Conservation (phyloP, 768 basidiomycete species). For the Lactarius tabidus region DNA sequence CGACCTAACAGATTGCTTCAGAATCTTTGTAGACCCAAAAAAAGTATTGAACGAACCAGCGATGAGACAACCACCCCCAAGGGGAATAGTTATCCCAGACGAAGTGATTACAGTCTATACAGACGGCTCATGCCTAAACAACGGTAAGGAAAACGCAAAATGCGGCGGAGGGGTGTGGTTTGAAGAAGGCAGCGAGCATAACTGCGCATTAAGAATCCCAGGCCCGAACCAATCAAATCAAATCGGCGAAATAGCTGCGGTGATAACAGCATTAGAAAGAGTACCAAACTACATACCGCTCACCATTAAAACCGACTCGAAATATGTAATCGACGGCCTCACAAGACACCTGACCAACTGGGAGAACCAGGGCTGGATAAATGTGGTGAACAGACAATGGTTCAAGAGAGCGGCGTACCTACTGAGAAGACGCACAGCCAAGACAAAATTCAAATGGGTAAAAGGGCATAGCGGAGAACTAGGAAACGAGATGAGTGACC, state of each 20-base stretch:
- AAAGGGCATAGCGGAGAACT: neutral
- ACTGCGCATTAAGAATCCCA: neutral
- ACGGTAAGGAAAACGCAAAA: constrained; percentile 22
- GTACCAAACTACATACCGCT: neutral
- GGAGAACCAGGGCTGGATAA: neutral
- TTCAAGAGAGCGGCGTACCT: neutral
- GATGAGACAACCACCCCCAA: too few relatives aligned
- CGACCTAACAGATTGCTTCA: too few relatives aligned
- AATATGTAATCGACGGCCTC: neutral
- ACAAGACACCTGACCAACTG: neutral
- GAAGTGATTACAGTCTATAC: constrained; percentile 24
- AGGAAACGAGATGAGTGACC: neutral
- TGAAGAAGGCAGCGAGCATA: rapidly evolving
- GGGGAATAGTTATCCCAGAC: neutral
- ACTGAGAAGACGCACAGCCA: neutral
- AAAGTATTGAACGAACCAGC: too few relatives aligned
- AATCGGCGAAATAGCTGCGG: neutral
- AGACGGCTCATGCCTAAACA: constrained; percentile 30
- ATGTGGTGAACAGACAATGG: neutral
- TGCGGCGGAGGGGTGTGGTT: constrained; percentile 27
- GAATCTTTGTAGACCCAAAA: too few relatives aligned
- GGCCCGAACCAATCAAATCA: neutral
- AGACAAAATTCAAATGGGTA: neutral
- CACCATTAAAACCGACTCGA: neutral
- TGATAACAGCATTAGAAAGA: neutral